Evolutionary conservation across 2,329 filamentous ascomycete genomes (phyloP).

Genomic region (Aspergillus sp.): DNA sequence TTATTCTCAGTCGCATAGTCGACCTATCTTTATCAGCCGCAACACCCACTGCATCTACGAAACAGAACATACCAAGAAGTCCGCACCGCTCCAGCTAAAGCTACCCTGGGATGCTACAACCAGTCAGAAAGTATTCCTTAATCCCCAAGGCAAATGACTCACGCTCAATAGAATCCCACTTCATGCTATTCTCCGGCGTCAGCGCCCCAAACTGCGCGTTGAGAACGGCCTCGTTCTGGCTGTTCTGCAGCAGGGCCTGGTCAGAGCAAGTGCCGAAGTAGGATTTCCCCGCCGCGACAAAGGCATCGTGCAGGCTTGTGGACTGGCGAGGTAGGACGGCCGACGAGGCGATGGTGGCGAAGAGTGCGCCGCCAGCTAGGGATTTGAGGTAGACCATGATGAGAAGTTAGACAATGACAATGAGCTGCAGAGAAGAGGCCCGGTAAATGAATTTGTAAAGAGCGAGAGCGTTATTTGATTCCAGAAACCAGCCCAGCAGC

Average conservation of each 20-base stretch:
- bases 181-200: conserved; percentile 64
- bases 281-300: conserved; percentile 64
- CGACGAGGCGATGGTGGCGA: conserved; percentile 7
- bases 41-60: too few relatives aligned
- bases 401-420: too few relatives aligned
- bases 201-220: conserved; percentile 64
- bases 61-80: conserved; percentile 44
- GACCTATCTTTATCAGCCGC: conserved; percentile 24
- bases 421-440: background rate
- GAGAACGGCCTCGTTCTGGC: conserved; percentile 61
- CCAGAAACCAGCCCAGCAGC: background rate
- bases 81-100: conserved; percentile 59
- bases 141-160: background rate
- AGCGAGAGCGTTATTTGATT: too few relatives aligned
- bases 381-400: conserved; percentile 11
- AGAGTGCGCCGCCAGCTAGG: conserved; percentile 1
- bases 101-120: conserved; percentile 42
- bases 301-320: conserved; percentile 51
- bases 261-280: conserved; percentile 64
- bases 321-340: conserved; percentile 13
- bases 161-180: conserved; percentile 64
- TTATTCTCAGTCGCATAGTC: conserved; percentile 38
- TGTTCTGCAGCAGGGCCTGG: conserved; percentile 54
- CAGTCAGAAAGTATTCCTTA: background rate
- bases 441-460: background rate